Evolutionary conservation across 371 early-diverging fungal species (phyloP), one percentile per base, ranked within the genome.

Genomic region (Mucor ambiguus): DNA sequence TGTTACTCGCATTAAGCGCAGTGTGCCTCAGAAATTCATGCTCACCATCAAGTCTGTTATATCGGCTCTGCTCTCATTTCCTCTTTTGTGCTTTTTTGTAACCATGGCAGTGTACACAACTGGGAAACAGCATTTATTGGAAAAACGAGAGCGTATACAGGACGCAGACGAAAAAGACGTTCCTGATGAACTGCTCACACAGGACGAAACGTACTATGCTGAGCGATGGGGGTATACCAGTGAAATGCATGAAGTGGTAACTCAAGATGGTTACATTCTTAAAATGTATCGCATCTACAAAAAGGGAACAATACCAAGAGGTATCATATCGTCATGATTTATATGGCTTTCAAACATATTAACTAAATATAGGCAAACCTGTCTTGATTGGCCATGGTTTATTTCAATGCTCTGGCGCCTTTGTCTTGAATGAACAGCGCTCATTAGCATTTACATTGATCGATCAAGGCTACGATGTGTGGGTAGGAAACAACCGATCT

Each of bases 341-440:
- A 9, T 9, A 20, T 18, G 16, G 43, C 43, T 16, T 38, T 30
- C 41, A 41, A 41, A 33, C 33, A 33, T 3, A 56, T 33, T 32
- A n/a, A 56, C 30, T 30, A 56, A 26, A 30, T 18, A 56, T 56
- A 71, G 73, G 56, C 22, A 76, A 62, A 43, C 82, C 87, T 14
- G 77, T 88, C 29, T 56, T 88, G 20, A 63, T 87, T 9, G 81
- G 84, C 44, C 89, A 88, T 71, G 88, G 88, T 20, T 69, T 88
- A n/a, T 85, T 88, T 62, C 88, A 88, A 68, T 79, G 82, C 56
- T 75, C 81, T 20, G 89, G 89, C 11, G 86, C 79, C 4, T 88
- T 83, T 73, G 73, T 85, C 12, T 62, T 82, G 26, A 85, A 77
- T 57, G 85, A 85, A 43, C 69, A 76, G 9, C 38, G 70, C n/a